These are phyloP conservation scores for Penicillium lividum DNA, from an alignment of 495 filamentous ascomycete species.

Conservation along the genomic window DNA sequence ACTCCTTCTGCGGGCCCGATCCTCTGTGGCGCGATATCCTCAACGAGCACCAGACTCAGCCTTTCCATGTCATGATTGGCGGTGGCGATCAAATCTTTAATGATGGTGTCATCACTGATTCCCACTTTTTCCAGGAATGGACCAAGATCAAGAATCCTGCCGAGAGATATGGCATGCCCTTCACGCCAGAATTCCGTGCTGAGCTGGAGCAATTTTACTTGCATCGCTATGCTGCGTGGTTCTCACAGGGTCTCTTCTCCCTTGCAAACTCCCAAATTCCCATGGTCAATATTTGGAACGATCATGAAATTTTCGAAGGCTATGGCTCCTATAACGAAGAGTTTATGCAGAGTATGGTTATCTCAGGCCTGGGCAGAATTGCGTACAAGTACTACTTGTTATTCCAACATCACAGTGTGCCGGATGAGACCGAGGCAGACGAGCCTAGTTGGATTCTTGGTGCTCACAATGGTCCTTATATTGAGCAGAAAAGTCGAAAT, in stretches of 20 bases:
- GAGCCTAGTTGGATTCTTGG: slow-evolving; percentile 94
- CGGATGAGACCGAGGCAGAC: slow-evolving; percentile 71
- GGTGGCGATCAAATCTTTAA: slow-evolving; percentile 98
- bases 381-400: slow-evolving; percentile 99
- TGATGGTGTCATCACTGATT: slow-evolving; percentile 74
- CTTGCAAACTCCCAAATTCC: slow-evolving; percentile 93
- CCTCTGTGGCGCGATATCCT: slow-evolving; percentile 96
- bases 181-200: slow-evolving; percentile 74
- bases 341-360: slow-evolving; percentile 89
- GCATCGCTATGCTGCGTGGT: slow-evolving; percentile 85
- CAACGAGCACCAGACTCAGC: slow-evolving; percentile 86
- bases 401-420: slow-evolving; percentile 92
- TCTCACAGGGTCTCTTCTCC: slow-evolving; percentile 90
- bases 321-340: slow-evolving; percentile 91
- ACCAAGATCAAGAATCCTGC: slow-evolving; percentile 74
- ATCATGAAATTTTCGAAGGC: slow-evolving; percentile 97
- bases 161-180: slow-evolving; percentile 72
- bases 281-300: slow-evolving; percentile 98
- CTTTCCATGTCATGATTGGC: slow-evolving; percentile 98
- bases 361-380: slow-evolving; percentile 82
- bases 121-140: slow-evolving; percentile 77
- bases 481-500: slow-evolving; percentile 79
- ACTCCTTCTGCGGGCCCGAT: slow-evolving; percentile 85
- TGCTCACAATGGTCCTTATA: slow-evolving; percentile 80
- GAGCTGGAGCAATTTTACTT: slow-evolving; percentile 88